Evolutionary conservation across 192 early-diverging fungal species (phyloP), one percentile per base, ranked within the genome.

Genomic region (Entomortierella lignicola): DNA sequence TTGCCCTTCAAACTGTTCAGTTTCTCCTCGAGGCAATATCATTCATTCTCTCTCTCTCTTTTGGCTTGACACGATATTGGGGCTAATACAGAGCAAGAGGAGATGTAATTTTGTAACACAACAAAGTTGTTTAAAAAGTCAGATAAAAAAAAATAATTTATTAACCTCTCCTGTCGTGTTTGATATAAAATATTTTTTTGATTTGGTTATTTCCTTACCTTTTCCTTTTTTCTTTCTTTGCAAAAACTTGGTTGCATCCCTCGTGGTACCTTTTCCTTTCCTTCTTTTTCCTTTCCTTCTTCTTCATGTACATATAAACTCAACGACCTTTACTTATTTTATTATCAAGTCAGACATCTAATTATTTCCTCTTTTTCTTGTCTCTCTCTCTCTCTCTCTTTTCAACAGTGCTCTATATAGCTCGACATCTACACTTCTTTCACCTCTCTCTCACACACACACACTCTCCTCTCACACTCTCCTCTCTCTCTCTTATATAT

Each of bases 141-240:
- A 56, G 17, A 27, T 2, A 56, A 37, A 30, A 4, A 56, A 56
- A 56, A 56, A 18, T 7, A 37, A 56, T 56, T 41, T 41, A 37
- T 60, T 60, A 31, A 37, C 34, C 41, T 7, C 58, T 60, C 58
- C 58, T 60, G 58, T 60, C 20, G 58, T 60, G 58, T 60, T 60
- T 60, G 58, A 60, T 44, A 43, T 11, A 21, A 37, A 39, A 55
- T 53, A 39, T n/a, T 65, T 18, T 29, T 39, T 56, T 11, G 23
- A 25, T 23, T 53, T 53, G 23, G 39, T 44, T 44, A 17, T 60
- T 44, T 60, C 39, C 41, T 60, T n/a, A n/a, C n/a, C n/a, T n/a
- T n/a, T n/a, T n/a, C n/a, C n/a, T n/a, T n/a, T n/a, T n/a, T n/a
- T n/a, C 4, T 10, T 37, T 56, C 11, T 37, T 37, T 56, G 27